Evolutionary conservation across 805 yeast genomes (phyloP), one percentile per base, ranked within the genome.

Genomic region (Cyberlindnera saturnus): DNA sequence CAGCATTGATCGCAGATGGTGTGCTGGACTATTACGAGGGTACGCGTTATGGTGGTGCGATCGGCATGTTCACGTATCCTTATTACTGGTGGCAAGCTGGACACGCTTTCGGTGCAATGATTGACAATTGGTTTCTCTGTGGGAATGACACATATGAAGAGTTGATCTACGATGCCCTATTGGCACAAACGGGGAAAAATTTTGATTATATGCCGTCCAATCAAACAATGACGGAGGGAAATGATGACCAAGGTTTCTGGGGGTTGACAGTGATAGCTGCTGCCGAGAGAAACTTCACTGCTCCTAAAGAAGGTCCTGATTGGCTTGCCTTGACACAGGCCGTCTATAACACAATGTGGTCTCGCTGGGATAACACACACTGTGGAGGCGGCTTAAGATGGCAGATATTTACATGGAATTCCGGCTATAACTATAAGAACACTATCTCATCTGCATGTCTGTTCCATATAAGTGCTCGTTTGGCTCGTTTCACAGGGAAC

Each of bases 71-170:
- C 33, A 36, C 41, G 1, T 35, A 40, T 49, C 91, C 91, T 0
- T 84, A 84, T 63, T 84, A 82, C 65, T 89, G 91, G 89, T 86
- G 95, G 95, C 84, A 86, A 62, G 90, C 95, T 18, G 96, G 96
- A 52, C 91, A 86, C 56, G 93, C 89, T 0, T 84, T 68, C 64
- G 77, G 77, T 33, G 68, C 71, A 9, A 61, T 86, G 69, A 58
- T 91, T 26, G 96, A 88, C 59, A 82, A 81, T 57, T 73, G 86
- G 72, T 79, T 64, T 55, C 77, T 76, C 55, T 82, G 91, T 62
- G 70, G 81, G 40, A 81, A 89, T 64, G 75, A 74, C 50, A 79
- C 90, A 0, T 83, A 73, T 56, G 81, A 74, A 39, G 64, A 67
- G 2, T 43, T 77, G 18, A 67, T 87, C 45, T 74, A 74, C 55